Evolutionary conservation across 2,329 filamentous ascomycete species (phyloP), one percentile per base, ranked within the genome.

Genomic region (Ceratocystis variospora): DNA sequence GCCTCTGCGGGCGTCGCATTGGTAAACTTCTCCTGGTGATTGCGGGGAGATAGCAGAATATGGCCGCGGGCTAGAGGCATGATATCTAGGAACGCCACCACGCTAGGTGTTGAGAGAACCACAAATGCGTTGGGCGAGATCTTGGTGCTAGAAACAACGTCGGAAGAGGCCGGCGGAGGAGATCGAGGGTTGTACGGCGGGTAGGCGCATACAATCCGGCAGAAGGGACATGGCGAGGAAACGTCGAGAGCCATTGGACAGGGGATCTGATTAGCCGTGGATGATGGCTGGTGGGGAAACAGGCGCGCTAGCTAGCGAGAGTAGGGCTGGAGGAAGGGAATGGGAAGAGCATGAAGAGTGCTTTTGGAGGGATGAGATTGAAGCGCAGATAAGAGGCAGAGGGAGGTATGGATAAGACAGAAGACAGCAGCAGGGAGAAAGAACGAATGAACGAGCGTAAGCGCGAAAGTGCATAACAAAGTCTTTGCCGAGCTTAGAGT

Each of bases 81-180:
- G 72, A 96, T 96, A 77, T 97, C 93, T 71, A 97, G 81, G 76
- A 97, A 97, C 53, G 91, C 91, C 69, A 97, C 77, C 33, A 94
- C 84, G 68, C 85, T 75, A 1, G 85, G 85, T 0, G 89, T 94
- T 1, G 89, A 89, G 67, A 96, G 82, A 41, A 96, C 82, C 37
- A 96, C 72, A 72, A 83, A 86, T 19, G 83, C 77, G 10, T 79
- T 70, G 0, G 80, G 79, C 1, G 73, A 71, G 7, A 77, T 76
- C 7, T 70, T 69, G 17, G 69, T 72, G 1, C 72, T 75, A 68
- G 68, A 73, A 68, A 77, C 37, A 19, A 37, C 6, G 7, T 62
- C 48, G n/a, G 66, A 72, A 57, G 71, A 69, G 55, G 72, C 72
- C 1, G 74, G 63, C 0, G 80, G 80, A 0, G 81, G 81, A 1